Base-by-base conservation (phyloP, 108 stramenopile genomes). In the Cyclotella baltica region DNA sequence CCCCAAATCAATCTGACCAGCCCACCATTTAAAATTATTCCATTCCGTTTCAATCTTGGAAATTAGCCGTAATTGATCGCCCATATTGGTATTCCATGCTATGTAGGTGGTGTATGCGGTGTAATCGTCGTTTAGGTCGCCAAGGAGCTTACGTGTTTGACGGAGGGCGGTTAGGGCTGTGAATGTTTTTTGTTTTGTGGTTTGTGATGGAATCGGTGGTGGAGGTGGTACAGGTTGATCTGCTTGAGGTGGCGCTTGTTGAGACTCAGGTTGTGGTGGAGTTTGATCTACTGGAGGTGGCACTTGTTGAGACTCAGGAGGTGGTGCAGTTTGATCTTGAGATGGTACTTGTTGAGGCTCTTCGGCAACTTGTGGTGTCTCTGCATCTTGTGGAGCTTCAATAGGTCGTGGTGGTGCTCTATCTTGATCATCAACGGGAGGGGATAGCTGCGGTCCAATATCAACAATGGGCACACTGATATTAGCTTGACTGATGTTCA, bases 71-170 rank as follows among this genome's bases (percentile, higher is more conserved):
- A 52, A 25, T 48, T 67, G 83, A 11, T 77, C 80, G 3, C 76
- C 83, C 1, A 25, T 69, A 53, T 84, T 62, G 61, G 71, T 53
- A 56, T 77, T 62, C 67, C 64, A 77, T 58, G 81, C 75, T 10
- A 81, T 50, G 20, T 84, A 81, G 33, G 23, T 72, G 6, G 69
- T 53, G 28, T 84, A 81, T 18, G 83, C 83, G 20, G 63, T 55
- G 25, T 72, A 71, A 36, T 80, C 75, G 53, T 84, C 83, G 31
- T 84, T 80, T 18, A 84, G 74, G 62, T 84, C 80, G 0, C 83
- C 83, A 16, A 84, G 69, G 6, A 81, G 38, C n/a, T 70, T 66
- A 34, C 70, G 57, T 1, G 79, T 72, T 43, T 30, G 61, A 19
- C 28, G 61, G 27, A 84, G 69, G 33, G 51, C 37, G 23, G 63